Base-by-base conservation (phyloP, 2,329 filamentous ascomycete species). In the Ceratocystis alfenasii region DNA sequence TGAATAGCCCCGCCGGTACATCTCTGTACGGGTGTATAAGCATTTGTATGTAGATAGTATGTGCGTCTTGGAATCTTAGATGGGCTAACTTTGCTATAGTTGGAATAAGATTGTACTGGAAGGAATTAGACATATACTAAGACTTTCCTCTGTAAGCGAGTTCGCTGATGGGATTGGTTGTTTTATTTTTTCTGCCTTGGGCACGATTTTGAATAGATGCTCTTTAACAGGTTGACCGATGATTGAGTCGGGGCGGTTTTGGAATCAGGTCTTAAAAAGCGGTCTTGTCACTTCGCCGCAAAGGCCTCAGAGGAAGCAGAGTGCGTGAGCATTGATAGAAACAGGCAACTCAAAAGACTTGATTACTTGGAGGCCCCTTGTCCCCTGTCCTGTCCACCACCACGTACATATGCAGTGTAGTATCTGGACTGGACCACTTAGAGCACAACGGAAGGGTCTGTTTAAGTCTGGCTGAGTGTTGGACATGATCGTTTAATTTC, bases 241-340 rank as follows among this genome's bases (percentile, higher is more conserved):
- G 53, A 33, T 17, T 7, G 28, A 59, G 25, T 30, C 53, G 25
- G 25, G 53, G 53, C 25, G 12, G 53, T 33, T 59, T 59, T 36
- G 25, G 53, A 33, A 59, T 59, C 12, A 59, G 53, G 53, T 17
- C 53, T 59, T 59, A 33, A 36, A 59, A 59, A 59, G 25, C 53
- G 28, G 53, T 59, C 53, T 59, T 59, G 53, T 59, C 53, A 59
- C 5, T 36, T 25, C 15, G 17, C 28, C 53, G 33, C 22, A 59
- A 59, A 59, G 53, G 53, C 25, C 53, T 30, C 53, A 59, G 25
- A 33, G 53, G 33, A 59, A 30, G n/a, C 48, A 59, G 28, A 30
- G 28, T n/a, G 28, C 5, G 28, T 59, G 53, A 30, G 28, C 53
- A 59, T 33, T 30, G 17, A 33, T 36, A 59, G 15, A 59, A 8